A percentile compares a stretch with the other conserved stretches of the same genome.
phyloP scores from a whole-genome alignment of 306 rosid genomes.

The Senna siamea region DNA sequence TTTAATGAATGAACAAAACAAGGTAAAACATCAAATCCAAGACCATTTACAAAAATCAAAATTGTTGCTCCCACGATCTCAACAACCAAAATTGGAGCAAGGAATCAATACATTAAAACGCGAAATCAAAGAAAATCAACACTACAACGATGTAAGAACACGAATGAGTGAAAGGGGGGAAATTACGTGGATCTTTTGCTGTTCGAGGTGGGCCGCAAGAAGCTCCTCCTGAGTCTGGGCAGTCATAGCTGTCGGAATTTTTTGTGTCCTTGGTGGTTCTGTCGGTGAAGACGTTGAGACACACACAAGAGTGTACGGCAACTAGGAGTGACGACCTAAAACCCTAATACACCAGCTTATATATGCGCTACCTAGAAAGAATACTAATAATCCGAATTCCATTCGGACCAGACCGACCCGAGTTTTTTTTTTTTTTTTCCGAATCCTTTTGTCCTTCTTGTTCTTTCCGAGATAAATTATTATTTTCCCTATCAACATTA shows the following conservation, averaged over 20 bases:
- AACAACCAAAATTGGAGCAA: neutral
- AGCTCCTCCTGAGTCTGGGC: constrained; percentile 55
- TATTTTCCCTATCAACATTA: too few species aligned
- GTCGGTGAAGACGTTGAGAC: neutral
- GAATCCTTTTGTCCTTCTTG: neutral
- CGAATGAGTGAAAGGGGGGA: neutral
- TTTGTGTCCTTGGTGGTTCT: neutral
- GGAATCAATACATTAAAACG: neutral
- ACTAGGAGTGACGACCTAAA: neutral
- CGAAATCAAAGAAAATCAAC: neutral
- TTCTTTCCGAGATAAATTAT: too few species aligned
- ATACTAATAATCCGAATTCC: neutral
- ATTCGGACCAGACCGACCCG: neutral
- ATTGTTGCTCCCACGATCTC: neutral
- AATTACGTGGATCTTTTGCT: constrained; percentile 52
- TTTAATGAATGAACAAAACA: neutral
- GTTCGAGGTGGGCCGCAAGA: constrained; percentile 49
- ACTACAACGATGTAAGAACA: neutral
- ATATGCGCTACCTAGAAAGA: neutral
- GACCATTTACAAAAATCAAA: too few species aligned
- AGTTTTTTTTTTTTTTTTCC: neutral
- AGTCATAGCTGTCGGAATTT: constrained; percentile 40
- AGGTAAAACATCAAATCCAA: neutral
- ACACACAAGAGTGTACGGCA: neutral
- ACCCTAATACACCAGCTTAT: constrained; percentile 37